Base-by-base conservation (phyloP, 768 basidiomycete species). In the Russula virescens region DNA sequence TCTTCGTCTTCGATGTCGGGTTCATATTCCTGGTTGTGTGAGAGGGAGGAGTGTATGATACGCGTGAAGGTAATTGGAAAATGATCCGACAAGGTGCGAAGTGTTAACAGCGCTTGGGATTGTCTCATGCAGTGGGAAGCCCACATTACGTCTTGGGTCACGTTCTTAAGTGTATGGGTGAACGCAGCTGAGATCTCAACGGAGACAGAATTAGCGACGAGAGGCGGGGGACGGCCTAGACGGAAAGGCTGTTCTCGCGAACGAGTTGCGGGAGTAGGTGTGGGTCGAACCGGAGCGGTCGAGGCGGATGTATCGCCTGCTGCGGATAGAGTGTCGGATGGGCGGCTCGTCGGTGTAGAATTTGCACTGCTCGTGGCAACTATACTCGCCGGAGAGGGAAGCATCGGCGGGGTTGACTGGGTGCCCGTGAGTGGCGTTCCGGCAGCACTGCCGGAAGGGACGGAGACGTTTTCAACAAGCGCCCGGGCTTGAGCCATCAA, bases 1-100 rank as follows among this genome's bases (percentile, higher is more conserved):
- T 90, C 89, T 66, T 90, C 87, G 68, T 92, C 90, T 71, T 91
- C 89, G 57, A 91, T 83, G 66, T 91, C 89, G 13, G 87, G 86
- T 64, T 91, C 88, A 59, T 87, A 80, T 71, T 92, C 89, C 66
- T 92, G 89, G 18, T 79, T 78, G 0, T 81, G 77, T 0, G 79
- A 75, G 55, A 89, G 74, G 25, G 82, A 84, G 25, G 86, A 83
- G 63, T 83, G 76, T 67, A 89, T 79, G 79, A 91, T 81, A 50
- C 90, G 85, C 11, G 85, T 80, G 71, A 87, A 89, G 0, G 90
- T 91, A 34, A 76, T 80, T 26, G 90, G 90, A 74, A 87, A 92
- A 75, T 85, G 83, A 40, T 83, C 83, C 10, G 83, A 79, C 73
- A 92, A 72, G 51, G 85, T 77, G 9, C 88, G 83, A 5, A 91